Evolutionary conservation across 2,329 filamentous ascomycete genomes (phyloP).

Genomic region (Stagonosporopsis cucurbitacearum): DNA sequence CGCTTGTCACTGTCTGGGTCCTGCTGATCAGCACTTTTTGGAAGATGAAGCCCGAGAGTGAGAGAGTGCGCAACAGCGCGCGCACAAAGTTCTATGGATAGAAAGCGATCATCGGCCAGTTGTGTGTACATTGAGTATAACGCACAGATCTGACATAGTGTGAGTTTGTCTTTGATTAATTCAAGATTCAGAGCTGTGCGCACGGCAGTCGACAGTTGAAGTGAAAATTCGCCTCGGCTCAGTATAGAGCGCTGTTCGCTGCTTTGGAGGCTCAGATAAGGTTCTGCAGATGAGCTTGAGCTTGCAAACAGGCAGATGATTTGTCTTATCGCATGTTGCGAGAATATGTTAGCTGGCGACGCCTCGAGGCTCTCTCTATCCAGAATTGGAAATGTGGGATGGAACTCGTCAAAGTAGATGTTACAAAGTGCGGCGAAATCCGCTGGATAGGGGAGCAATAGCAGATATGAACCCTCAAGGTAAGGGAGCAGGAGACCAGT

Average conservation of each 20-base stretch:
- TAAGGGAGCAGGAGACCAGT: neutral
- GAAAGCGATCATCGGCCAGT: neutral
- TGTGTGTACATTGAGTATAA: neutral
- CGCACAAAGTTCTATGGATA: neutral
- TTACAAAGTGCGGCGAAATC: neutral
- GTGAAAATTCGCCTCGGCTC: neutral
- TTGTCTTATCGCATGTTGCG: neutral
- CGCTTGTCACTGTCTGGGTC: neutral
- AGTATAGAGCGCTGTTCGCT: neutral
- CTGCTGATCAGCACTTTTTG: neutral
- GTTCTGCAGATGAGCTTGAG: neutral
- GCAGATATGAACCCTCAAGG: neutral
- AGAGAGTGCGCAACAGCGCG: neutral
- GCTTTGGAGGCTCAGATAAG: neutral
- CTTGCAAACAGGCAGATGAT: neutral
- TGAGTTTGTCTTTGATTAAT: neutral
- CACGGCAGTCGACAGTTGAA: neutral
- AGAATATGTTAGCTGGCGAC: neutral
- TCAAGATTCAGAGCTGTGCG: neutral
- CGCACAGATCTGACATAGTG: neutral
- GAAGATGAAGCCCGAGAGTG: neutral
- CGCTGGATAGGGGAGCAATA: neutral
- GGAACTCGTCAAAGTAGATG: neutral
- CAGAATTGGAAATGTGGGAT: neutral
- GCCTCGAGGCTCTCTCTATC: neutral